phyloP scores from a whole-genome alignment of 2,329 filamentous ascomycete genomes.

The Pseudocercospora pini-densiflorae region DNA sequence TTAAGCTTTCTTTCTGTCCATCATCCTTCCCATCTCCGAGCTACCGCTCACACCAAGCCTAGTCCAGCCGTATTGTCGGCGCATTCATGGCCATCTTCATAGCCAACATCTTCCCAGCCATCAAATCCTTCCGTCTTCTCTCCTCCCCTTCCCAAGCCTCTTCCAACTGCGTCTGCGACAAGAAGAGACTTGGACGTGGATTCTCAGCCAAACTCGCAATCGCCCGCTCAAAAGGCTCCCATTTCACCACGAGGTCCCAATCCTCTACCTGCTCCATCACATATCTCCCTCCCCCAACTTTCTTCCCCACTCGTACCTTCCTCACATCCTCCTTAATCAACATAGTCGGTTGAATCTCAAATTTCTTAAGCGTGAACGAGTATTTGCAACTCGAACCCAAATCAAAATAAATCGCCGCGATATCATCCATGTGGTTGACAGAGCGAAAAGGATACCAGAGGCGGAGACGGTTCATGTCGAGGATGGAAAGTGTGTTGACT shows the following conservation, averaged over 20 bases:
- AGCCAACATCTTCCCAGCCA: too few species aligned
- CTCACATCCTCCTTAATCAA: not conserved
- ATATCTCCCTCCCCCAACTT: not conserved
- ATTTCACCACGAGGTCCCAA: not conserved
- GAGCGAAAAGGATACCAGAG: not conserved
- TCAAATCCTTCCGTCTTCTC: not conserved
- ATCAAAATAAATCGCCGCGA: constrained; percentile 2
- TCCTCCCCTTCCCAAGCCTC: not conserved
- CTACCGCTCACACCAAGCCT: too few species aligned
- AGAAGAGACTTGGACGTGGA: not conserved
- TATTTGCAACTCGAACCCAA: not conserved
- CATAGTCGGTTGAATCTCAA: not conserved
- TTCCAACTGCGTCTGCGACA: not conserved
- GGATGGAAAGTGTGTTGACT: constrained; percentile 6
- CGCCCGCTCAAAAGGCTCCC: not conserved
- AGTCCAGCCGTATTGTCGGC: too few species aligned
- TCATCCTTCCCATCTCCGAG: too few species aligned
- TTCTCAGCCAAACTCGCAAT: not conserved
- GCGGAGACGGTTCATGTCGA: not conserved
- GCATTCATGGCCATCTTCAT: too few species aligned
- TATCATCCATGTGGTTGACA: not conserved
- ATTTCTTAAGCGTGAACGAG: constrained; percentile 1
- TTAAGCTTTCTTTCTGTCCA: too few species aligned
- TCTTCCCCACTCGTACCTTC: not conserved
- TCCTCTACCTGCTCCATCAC: not conserved